Base-by-base conservation (phyloP, 2,329 filamentous ascomycete genomes). In the Geosmithia morbida region DNA sequence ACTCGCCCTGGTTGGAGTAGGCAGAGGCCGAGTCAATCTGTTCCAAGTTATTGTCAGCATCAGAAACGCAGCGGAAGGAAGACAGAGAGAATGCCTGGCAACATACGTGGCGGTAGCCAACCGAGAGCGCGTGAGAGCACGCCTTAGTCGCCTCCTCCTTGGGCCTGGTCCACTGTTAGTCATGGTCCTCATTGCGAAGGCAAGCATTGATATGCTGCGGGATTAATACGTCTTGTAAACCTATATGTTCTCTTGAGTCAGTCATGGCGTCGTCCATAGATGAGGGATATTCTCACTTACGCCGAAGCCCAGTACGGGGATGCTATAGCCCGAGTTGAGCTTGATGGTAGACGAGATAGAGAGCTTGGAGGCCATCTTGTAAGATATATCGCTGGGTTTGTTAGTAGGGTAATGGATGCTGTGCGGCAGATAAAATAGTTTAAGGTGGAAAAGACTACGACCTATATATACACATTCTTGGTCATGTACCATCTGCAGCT, bases 41-140 rank as follows among this genome's bases (percentile, higher is more conserved):
- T 37, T 37, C 7, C 13, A 4, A 5, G 29, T 20, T 45, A 22
- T 3, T 1, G n/a, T 22, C 22, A 10, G 44, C 17, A 41, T 44
- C n/a, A 41, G 3, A 8, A 16, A 5, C 37, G 7, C 33, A 37
- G 16, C 17, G 37, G 18, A 33, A 14, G 11, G 11, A 43, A 14
- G 11, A 37, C 14, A 37, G 33, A 16, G n/a, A 37, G 33, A 37
- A 20, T 16, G 45, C 14, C 39, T 41, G 30, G 10, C 22, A 26
- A 51, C 63, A 52, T 54, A 72, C 70, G 55, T 78, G 75, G 46
- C 72, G 71, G 54, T 78, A 79, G 20, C 75, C 74, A 19, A 63
- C 58, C 7, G 63, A 62, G 40, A 78, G 55, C 3, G 74, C 73
- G 51, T 74, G 62, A 13, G 65, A 60, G 47, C 65, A 66, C 39